Conservation (phyloP, 2,329 filamentous ascomycete species). For the Plectosphaerella cucumerina region DNA sequence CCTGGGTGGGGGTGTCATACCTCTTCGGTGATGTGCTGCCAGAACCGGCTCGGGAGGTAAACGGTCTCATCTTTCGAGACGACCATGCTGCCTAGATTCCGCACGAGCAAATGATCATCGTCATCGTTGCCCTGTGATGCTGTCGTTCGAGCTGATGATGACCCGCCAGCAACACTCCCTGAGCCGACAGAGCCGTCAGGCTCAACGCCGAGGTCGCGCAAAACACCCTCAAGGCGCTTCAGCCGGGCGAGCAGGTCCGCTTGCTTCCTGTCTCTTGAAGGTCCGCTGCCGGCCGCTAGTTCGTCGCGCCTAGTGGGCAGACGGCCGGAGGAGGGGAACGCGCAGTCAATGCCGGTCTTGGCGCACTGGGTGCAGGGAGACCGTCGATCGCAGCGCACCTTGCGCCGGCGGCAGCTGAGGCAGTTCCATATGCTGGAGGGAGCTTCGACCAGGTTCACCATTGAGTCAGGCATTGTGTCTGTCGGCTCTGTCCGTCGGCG, state of each 20-base stretch:
- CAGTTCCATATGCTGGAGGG: constrained; percentile 16
- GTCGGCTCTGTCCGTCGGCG: too few species aligned
- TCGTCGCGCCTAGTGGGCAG: neutral
- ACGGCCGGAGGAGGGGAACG: neutral
- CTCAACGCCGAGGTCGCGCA: constrained; percentile 9
- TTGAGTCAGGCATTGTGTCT: too few species aligned
- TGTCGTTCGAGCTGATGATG: neutral
- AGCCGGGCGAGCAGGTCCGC: constrained; percentile 10
- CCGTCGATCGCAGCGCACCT: constrained; percentile 36
- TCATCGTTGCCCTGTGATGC: neutral
- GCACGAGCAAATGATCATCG: neutral
- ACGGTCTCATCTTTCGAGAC: neutral
- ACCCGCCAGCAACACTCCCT: neutral
- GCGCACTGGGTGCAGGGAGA: constrained; percentile 35
- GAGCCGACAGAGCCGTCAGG: constrained; percentile 5
- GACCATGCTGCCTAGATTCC: neutral
- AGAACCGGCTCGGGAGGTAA: neutral
- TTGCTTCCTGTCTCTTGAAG: constrained; percentile 5
- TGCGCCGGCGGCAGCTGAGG: constrained; percentile 34
- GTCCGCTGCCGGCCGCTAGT: neutral
- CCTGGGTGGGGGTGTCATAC: neutral
- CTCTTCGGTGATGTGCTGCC: neutral
- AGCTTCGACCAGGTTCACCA: too few species aligned
- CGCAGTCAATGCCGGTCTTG: constrained; percentile 23
- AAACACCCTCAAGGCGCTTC: constrained; percentile 11